Conservation (phyloP, 2,329 filamentous ascomycete species). For the Alternaria gansuensis region DNA sequence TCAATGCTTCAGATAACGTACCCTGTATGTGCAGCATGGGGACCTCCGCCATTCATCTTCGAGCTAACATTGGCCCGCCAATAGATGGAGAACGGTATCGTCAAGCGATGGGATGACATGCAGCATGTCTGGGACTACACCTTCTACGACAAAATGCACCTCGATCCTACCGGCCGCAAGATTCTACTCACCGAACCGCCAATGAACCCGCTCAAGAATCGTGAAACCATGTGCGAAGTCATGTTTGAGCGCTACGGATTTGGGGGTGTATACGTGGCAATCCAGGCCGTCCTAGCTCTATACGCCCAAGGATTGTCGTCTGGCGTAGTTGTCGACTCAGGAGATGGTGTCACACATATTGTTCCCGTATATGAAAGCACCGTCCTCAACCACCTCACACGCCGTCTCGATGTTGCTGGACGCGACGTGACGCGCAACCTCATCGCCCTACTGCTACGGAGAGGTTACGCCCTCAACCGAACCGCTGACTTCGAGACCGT, state of each 20-base stretch:
- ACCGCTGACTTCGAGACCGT: constrained; percentile 99
- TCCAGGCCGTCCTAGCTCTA: constrained; percentile 93
- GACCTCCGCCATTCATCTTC: neutral
- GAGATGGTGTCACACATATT: constrained; percentile 97
- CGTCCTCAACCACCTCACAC: constrained; percentile 95
- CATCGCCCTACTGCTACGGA: constrained; percentile 89
- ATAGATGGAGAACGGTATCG: constrained; percentile 98
- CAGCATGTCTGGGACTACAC: constrained; percentile 99
- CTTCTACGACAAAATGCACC: constrained; percentile 94
- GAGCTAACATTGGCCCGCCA: constrained; percentile 45
- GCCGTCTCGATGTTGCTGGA: constrained; percentile 91
- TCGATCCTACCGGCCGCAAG: constrained; percentile 91
- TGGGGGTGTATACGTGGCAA: constrained; percentile 96
- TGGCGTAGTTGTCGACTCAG: constrained; percentile 99
- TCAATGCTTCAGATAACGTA: constrained; percentile 99
- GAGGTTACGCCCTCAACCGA: constrained; percentile 95
- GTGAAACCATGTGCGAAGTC: constrained; percentile 97
- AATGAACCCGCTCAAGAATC: constrained; percentile 96
- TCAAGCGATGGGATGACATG: constrained; percentile 99
- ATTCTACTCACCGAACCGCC: constrained; percentile 97
- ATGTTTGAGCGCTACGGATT: constrained; percentile 99
- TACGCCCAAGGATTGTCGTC: constrained; percentile 86
- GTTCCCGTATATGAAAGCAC: constrained; percentile 98
- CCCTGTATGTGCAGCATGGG: constrained; percentile 66
- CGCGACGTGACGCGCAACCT: constrained; percentile 98